Base-by-base conservation (phyloP, 768 basidiomycete species). In the Lentinula edodes region DNA sequence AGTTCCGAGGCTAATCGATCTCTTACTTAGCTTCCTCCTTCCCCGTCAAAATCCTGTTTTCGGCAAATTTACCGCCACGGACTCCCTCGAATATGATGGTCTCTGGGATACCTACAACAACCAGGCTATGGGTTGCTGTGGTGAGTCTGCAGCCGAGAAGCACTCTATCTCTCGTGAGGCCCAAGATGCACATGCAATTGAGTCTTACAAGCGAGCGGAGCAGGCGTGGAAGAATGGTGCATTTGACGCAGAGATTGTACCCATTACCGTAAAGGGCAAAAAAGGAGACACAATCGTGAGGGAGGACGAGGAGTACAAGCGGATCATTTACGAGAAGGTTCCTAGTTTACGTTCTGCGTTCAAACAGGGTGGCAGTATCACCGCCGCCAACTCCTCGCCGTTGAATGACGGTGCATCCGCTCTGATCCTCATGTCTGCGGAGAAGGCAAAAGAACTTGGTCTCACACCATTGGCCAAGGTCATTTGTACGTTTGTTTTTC, bases 221-320 rank as follows among this genome's bases (percentile, higher is more conserved):
- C 85, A 86, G 42, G 93, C 97, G 16, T 99, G 95, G 95, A 83
- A 86, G 67, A 78, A 80, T 9, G 95, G 95, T 58, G 85, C 80
- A 36, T 99, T 95, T 73, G 81, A 87, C 62, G 86, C 84, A 12
- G 96, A 99, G 78, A 85, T 98, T 57, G 92, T 89, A 0, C 93
- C 94, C 3, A 85, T 98, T 12, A 89, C 88, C 7, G 85, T 98
- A 77, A 91, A 91, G 74, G 91, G 91, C 72, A 94, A 93, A 81
- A 98, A 97, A 79, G 93, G 93, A 45, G 92, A 96, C 71, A 88
- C 84, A 35, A 73, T 97, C 55, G 84, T 99, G 50, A 82, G 82
- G 66, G 95, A 98, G 78, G 97, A 99, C 69, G 97, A 99, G 74
- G 97, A 98, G 70, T 98, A 93, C 83, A 98, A 95, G 81, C 90